Base-by-base conservation (phyloP, 2,329 filamentous ascomycete species). In the Ceratocystis alfenasii region DNA sequence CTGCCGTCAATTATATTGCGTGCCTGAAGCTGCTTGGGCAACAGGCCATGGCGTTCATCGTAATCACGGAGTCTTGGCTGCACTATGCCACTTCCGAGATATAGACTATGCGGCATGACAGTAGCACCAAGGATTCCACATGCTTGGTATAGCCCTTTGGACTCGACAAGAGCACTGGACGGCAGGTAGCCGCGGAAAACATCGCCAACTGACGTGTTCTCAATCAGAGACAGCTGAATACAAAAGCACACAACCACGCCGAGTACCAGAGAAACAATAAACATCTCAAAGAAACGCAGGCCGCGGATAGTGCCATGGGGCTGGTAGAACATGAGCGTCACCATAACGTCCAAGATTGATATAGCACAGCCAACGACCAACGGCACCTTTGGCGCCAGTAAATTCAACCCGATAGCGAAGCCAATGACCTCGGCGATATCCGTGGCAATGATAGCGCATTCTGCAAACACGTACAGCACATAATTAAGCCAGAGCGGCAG, bases 121-220 rank as follows among this genome's bases (percentile, higher is more conserved):
- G 88, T 91, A 2, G 88, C 88, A 1, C 88, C 88, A 0, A 91
- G 78, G 66, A 91, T 91, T 63, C 88, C 88, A 69, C 88, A 91
- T 1, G 87, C 82, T 74, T 88, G 85, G 72, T 88, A 89, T 0
- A 86, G 46, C 75, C 80, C 86, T 71, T 84, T 71, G 1, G 80
- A 78, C 72, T 87, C 75, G 0, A 87, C 75, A 1, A 88, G 73
- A 2, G 80, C 78, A 53, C 76, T 75, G 0, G 84, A 87, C 0
- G 86, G 86, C 20, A 88, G 72, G 69, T 86, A 89, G 20, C 86
- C 86, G 45, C 74, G 76, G 72, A 89, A 85, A 1, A 89, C 83
- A 17, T 86, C 78, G 0, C 81, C 81, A 0, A 82, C 76, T 3
- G 76, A 76, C 0, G 81, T 81, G 69, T 80, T 75, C 57, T 78